A percentile compares a stretch with the other conserved stretches of the same genome.
phyloP scores from a whole-genome alignment of 2,329 filamentous ascomycete genomes.

The Amauroascus verrucosus region DNA sequence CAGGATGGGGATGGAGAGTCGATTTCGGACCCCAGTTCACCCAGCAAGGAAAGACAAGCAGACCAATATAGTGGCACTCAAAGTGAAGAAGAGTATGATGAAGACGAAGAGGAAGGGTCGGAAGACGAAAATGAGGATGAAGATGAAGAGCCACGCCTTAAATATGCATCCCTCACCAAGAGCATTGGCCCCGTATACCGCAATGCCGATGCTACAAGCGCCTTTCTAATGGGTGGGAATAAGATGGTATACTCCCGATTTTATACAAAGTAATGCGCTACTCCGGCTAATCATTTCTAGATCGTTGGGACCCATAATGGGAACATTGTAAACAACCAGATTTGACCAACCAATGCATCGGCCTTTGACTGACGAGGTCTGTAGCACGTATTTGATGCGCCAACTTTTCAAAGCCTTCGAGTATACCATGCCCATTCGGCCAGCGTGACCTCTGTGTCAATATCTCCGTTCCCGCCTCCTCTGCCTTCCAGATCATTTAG shows the following conservation, averaged over 20 bases:
- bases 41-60: constrained; percentile 12
- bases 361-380: constrained; percentile 22
- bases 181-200: constrained; percentile 73
- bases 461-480: constrained; percentile 72
- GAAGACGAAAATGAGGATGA: constrained; percentile 65
- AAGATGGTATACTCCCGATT: constrained; percentile 63
- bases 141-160: constrained; percentile 87
- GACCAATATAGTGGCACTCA: constrained; percentile 9
- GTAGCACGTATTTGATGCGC: constrained; percentile 76
- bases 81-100: constrained; percentile 20
- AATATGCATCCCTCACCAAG: constrained; percentile 79
- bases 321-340: constrained; percentile 71
- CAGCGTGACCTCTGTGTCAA: constrained; percentile 78
- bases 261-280: background rate
- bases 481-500: constrained; percentile 25
- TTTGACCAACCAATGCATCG: background rate
- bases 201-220: constrained; percentile 88
- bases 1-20: constrained; percentile 15
- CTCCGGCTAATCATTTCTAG: constrained; percentile 40
- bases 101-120: constrained; percentile 27
- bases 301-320: constrained; percentile 93
- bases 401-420: constrained; percentile 67
- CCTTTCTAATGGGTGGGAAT: constrained; percentile 82
- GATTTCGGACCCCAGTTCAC: background rate
- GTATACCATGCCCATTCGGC: constrained; percentile 89